Conservation (phyloP, 2,329 filamentous ascomycete species). For the Diaporthe ilicicola region DNA sequence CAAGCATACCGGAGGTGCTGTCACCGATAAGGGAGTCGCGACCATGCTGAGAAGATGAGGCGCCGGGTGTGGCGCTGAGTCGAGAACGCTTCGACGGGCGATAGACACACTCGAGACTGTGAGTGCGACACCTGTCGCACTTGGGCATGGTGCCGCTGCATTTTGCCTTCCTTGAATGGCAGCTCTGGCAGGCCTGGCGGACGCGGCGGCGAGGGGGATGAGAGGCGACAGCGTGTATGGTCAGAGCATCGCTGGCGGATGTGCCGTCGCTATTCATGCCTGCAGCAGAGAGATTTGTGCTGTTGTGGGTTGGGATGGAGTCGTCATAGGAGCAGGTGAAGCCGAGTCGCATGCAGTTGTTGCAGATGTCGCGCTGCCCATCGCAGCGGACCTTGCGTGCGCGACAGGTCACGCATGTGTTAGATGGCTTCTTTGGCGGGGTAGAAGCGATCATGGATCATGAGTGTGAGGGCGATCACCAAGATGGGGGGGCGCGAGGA, state of each 20-base stretch:
- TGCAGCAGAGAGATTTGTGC: constrained; percentile 30
- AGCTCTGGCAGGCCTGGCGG: constrained; percentile 64
- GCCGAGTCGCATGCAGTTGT: constrained; percentile 66
- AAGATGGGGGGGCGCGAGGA: neutral
- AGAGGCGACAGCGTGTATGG: constrained; percentile 51
- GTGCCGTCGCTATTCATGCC: constrained; percentile 29
- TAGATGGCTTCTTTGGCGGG: constrained; percentile 33
- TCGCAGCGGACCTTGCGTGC: constrained; percentile 65
- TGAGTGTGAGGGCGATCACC: constrained; percentile 11
- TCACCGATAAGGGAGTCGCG: constrained; percentile 21
- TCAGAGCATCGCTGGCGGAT: constrained; percentile 41
- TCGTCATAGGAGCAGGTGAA: constrained; percentile 67
- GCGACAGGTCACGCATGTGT: constrained; percentile 35
- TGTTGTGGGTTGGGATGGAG: constrained; percentile 37
- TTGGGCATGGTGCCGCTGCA: constrained; percentile 66
- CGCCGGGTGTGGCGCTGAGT: constrained; percentile 33
- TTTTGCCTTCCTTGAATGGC: constrained; percentile 65
- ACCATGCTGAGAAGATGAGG: constrained; percentile 40
- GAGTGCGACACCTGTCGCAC: constrained; percentile 60
- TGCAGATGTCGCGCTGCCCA: constrained; percentile 60
- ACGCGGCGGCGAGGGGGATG: constrained; percentile 62
- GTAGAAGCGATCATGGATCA: constrained; percentile 32
- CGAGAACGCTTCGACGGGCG: constrained; percentile 55
- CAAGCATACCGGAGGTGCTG: constrained; percentile 33
- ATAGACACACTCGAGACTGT: constrained; percentile 65